Evolutionary conservation across 805 yeast species (phyloP), one percentile per base, ranked within the genome.

Genomic region (Candida ponderosae): DNA sequence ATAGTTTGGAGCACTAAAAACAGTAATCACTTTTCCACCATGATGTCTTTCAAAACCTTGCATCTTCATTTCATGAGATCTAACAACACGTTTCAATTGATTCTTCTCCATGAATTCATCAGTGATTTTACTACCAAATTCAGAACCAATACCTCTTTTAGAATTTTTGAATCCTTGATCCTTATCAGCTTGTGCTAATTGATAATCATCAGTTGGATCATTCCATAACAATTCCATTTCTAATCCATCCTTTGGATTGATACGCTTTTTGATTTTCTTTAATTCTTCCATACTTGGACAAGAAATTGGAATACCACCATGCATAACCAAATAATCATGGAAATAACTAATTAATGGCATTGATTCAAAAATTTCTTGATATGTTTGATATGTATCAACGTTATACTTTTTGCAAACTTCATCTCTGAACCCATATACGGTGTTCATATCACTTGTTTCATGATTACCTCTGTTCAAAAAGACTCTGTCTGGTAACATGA

Each of bases 191-290:
- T 93, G 86, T 2, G 87, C 76, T 27, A 95, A 72, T 6, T 97
- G 98, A 16, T 73, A 63, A 13, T 63, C 68, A 0, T 67, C 66
- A 59, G 88, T 97, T 1, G 98, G 98, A 60, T 93, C 98, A 0
- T 97, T 86, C 98, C 98, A 93, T 42, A 93, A 66, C 54, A 93
- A 68, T 54, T 93, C 98, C 97, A 90, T 93, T 59, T 90, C 95
- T 27, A 87, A 67, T 8, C 97, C 97, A 36, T 83, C 86, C 49
- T 81, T 75, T 32, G 95, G 90, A 19, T 97, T 97, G 60, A 86
- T 96, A 18, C 76, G 67, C 56, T 83, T 81, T 39, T 96, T 70
- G 47, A 87, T 74, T 43, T 82, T 68, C 48, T 81, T 77, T 47
- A 93, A 76, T 45, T 90, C 95, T 18, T 79, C 77, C 28, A 93